Evolutionary conservation across 495 filamentous ascomycete species (phyloP).

Genomic region (Cenococcum geophilum): DNA sequence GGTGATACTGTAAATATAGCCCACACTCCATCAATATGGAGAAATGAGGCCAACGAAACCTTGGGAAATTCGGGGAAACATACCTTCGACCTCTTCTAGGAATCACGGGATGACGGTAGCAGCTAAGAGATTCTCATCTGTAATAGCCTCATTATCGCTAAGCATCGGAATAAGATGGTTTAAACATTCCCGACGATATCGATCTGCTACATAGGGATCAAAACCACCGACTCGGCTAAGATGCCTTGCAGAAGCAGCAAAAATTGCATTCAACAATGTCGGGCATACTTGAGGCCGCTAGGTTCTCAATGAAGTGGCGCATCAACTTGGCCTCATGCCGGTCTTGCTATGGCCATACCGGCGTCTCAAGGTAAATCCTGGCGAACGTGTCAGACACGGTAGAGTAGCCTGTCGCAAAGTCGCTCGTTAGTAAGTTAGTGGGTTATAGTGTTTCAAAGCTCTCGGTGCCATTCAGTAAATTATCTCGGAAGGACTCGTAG

Average conservation of each 20-base stretch:
- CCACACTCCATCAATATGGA: neutral
- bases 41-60: neutral
- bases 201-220: slow-evolving; percentile 42
- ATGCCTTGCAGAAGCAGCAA: slow-evolving; percentile 53
- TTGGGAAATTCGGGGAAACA: slow-evolving; percentile 9
- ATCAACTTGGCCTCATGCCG: slow-evolving; percentile 13
- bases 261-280: slow-evolving; percentile 54
- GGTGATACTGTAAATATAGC: neutral
- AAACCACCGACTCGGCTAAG: slow-evolving; percentile 45
- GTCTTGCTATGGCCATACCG: slow-evolving; percentile 25
- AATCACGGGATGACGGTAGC: slow-evolving; percentile 57
- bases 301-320: slow-evolving; percentile 16
- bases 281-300: slow-evolving; percentile 36
- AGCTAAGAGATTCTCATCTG: slow-evolving; percentile 55
- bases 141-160: slow-evolving; percentile 47
- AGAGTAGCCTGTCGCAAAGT: slow-evolving; percentile 10
- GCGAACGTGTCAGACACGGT: slow-evolving; percentile 11
- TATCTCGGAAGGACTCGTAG: slow-evolving; percentile 4
- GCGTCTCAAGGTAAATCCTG: slow-evolving; percentile 23
- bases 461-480: neutral
- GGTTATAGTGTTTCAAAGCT: slow-evolving; percentile 1
- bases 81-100: slow-evolving; percentile 56
- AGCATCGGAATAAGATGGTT: slow-evolving; percentile 46
- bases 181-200: slow-evolving; percentile 49
- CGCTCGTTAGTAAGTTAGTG: slow-evolving; percentile 7